Evolutionary conservation across 345 rosid genomes (phyloP).

Genomic region (Anacardium occidentale): DNA sequence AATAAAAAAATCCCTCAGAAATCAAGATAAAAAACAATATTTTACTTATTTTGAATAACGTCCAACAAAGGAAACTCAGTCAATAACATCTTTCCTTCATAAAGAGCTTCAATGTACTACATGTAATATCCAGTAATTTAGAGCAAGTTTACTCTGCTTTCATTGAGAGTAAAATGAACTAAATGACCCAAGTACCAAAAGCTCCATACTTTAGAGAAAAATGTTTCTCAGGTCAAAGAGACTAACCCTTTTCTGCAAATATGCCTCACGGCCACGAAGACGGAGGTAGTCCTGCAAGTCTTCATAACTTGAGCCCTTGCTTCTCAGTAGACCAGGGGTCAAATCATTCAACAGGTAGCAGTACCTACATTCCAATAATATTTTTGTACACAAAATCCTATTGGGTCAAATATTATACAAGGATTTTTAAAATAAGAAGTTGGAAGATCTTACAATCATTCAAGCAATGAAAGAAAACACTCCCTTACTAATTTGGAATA

Average conservation of each 20-base stretch:
- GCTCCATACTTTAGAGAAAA: constrained; percentile 2
- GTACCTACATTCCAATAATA: constrained; percentile 48
- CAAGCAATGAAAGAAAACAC: neutral
- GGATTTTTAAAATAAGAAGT: neutral
- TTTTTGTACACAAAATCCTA: constrained; percentile 10
- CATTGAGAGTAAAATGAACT: neutral
- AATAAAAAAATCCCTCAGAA: neutral
- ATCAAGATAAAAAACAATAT: neutral
- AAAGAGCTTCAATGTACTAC: neutral
- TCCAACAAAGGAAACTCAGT: neutral
- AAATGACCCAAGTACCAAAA: neutral
- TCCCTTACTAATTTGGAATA: neutral
- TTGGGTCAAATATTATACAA: constrained; percentile 9
- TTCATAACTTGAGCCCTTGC: constrained; percentile 62
- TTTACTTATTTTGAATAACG: neutral
- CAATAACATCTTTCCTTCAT: neutral
- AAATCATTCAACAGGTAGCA: constrained; percentile 83
- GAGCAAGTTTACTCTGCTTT: neutral
- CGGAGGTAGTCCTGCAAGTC: constrained; percentile 75
- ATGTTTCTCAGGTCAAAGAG: constrained; percentile 5
- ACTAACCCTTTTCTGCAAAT: constrained; percentile 71
- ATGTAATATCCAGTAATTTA: neutral
- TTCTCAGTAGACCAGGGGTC: constrained; percentile 70
- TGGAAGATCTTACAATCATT: constrained; percentile 5
- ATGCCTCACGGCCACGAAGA: constrained; percentile 84